A percentile compares a stretch with the other conserved stretches of the same genome.
Evolutionary conservation across 2,329 filamentous ascomycete genomes (phyloP).

Genomic region (Fusarium goolgardi): DNA sequence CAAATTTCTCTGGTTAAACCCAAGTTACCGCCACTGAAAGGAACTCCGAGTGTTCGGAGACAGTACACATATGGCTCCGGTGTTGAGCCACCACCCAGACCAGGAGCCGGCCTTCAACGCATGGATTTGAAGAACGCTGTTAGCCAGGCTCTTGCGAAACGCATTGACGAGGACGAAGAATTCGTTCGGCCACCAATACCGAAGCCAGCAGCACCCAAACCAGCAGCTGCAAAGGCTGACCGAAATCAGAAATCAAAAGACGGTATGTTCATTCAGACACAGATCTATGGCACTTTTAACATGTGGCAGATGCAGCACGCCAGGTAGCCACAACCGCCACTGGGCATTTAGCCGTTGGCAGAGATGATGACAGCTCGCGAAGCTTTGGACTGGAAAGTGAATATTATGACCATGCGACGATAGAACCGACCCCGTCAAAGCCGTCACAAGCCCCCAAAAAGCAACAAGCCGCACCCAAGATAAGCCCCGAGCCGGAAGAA

Average conservation of each 20-base stretch:
- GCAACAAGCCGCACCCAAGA: constrained; percentile 1
- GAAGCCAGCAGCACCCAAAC: background rate
- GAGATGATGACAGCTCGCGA: constrained; percentile 50
- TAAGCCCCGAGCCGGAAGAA: background rate
- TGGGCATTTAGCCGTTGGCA: constrained; percentile 24
- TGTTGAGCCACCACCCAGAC: constrained; percentile 50
- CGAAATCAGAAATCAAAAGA: constrained; percentile 39
- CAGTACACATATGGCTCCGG: constrained; percentile 55
- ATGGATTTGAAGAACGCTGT: constrained; percentile 49
- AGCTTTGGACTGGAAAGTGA: constrained; percentile 55
- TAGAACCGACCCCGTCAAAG: constrained; percentile 48
- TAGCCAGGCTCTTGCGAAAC: constrained; percentile 43
- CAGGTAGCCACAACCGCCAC: background rate
- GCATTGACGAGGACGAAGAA: constrained; percentile 32
- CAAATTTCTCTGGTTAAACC: constrained; percentile 33
- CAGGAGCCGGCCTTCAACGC: constrained; percentile 38
- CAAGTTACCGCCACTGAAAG: constrained; percentile 42
- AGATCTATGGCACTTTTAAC: constrained; percentile 6
- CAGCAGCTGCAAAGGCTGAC: constrained; percentile 18
- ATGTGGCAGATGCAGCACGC: constrained; percentile 6
- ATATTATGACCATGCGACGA: constrained; percentile 53
- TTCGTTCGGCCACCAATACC: constrained; percentile 33
- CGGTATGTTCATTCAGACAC: constrained; percentile 18
- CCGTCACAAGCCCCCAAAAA: constrained; percentile 9
- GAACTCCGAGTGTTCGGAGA: constrained; percentile 52